phyloP scores from a whole-genome alignment of 108 stramenopile genomes.

The Discostella stelligeroides region DNA sequence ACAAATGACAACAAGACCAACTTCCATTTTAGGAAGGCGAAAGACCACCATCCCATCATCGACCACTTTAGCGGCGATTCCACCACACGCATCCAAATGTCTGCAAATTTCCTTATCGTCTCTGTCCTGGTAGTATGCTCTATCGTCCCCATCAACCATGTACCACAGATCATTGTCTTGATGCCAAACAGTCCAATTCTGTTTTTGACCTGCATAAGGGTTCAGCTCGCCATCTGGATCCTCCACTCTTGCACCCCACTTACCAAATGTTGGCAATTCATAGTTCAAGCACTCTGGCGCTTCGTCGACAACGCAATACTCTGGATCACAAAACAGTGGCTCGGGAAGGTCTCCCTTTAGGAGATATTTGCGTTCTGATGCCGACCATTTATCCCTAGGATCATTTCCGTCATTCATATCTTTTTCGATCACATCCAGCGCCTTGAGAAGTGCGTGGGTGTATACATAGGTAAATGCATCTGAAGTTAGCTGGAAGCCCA shows the following conservation, averaged over 20 bases:
- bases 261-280: constrained; percentile 55
- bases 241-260: constrained; percentile 45
- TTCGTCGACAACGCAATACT: constrained; percentile 54
- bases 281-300: constrained; percentile 56
- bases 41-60: constrained; percentile 55
- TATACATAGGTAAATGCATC: constrained; percentile 59
- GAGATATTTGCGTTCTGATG: constrained; percentile 26
- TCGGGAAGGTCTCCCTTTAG: constrained; percentile 49
- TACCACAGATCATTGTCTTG: constrained; percentile 39
- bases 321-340: constrained; percentile 41
- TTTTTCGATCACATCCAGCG: constrained; percentile 48
- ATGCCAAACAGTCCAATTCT: constrained; percentile 53
- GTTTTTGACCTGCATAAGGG: constrained; percentile 40
- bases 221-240: constrained; percentile 50
- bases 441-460: constrained; percentile 48
- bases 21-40: no score
- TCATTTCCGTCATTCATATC: constrained; percentile 40
- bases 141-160: constrained; percentile 47
- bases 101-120: constrained; percentile 50
- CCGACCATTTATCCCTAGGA: constrained; percentile 47
- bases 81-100: no score
- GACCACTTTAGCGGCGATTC: constrained; percentile 33
- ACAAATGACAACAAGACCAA: no score
- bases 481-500: constrained; percentile 54
- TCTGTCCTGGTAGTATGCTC: constrained; percentile 25